Evolutionary conservation across 352 stramenopile species (phyloP), one percentile per base, ranked within the genome.

Genomic region (Globisporangium paddicum): DNA sequence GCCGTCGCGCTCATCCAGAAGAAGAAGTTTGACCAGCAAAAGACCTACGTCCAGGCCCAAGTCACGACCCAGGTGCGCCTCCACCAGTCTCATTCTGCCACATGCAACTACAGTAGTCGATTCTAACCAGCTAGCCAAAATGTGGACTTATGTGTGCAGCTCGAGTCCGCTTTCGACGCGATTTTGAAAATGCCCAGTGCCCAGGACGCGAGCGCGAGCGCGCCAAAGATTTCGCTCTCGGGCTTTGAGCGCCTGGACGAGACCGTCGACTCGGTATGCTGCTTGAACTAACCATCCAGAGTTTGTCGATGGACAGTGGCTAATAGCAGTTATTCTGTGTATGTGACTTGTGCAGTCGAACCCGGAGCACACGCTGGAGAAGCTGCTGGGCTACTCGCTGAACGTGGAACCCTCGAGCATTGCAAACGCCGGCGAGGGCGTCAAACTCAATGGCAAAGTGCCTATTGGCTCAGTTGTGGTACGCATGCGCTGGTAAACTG

Each of bases 1-100:
- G 85, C 85, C 4, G 82, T 95, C 34, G 73, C 71, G 38, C 64
- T 71, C 30, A 74, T 95, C 64, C 72, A 87, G 37, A 76, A 74
- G 56, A 88, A 87, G 51, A 87, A 90, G 44, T 93, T 91, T 53
- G 82, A 91, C 35, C 69, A 95, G 66, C 85, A 95, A 60, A 87
- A 87, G 63, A 53, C 74, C 40, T 89, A 82, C 54, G 80, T 90
- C 49, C 82, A 93, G 52, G 55, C 76, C 10, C 66, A 87, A 60
- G 63, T 90, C 23, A 66, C 67, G 5, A 71, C 79, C 0, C 85
- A 95, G 71, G 78, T 86, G 21, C 30, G 58, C 35, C n/a, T 26
- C 25, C 18, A 10, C 18, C 25, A 6, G 14, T 13, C 35, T 51
- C 2, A 8, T 11, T 13, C 8, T 7, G 5, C 16, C 23, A 19